These are phyloP conservation scores for Dendrobium huoshanense DNA, from an alignment of 106 monocot species.

Conservation along the genomic window DNA sequence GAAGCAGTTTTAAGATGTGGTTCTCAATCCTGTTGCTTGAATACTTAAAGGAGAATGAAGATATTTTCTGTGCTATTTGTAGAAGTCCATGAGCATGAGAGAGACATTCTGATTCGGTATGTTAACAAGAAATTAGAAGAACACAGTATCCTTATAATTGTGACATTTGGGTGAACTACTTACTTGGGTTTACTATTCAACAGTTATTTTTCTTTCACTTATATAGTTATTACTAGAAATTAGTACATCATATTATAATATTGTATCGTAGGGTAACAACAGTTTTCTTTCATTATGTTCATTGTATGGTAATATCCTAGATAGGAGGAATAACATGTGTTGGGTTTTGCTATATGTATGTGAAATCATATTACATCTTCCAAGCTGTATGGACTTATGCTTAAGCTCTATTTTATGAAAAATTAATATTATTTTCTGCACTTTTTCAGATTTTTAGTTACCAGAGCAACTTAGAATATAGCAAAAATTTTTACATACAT, in stretches of 20 bases:
- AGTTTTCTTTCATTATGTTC: not conserved
- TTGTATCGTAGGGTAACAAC: not conserved
- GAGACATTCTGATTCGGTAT: no score
- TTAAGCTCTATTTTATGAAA: not conserved
- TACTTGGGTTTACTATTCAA: not conserved
- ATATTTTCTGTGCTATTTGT: no score
- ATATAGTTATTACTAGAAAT: not conserved
- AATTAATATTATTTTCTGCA: not conserved
- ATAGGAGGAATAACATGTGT: no score
- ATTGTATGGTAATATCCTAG: not conserved
- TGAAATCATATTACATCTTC: not conserved
- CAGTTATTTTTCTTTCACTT: not conserved
- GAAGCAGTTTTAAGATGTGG: no score
- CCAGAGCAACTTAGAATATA: not conserved
- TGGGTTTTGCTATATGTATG: no score
- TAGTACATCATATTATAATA: not conserved
- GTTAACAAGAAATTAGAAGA: no score
- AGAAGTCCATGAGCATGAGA: no score
- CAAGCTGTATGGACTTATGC: not conserved
- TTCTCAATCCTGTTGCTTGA: no score
- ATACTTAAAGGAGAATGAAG: no score
- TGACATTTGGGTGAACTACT: no score
- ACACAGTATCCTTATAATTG: no score
- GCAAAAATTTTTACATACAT: not conserved
- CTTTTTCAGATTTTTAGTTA: not conserved